Conservation (phyloP, 352 stramenopile genomes). For the Globisporangium nagaii region DNA sequence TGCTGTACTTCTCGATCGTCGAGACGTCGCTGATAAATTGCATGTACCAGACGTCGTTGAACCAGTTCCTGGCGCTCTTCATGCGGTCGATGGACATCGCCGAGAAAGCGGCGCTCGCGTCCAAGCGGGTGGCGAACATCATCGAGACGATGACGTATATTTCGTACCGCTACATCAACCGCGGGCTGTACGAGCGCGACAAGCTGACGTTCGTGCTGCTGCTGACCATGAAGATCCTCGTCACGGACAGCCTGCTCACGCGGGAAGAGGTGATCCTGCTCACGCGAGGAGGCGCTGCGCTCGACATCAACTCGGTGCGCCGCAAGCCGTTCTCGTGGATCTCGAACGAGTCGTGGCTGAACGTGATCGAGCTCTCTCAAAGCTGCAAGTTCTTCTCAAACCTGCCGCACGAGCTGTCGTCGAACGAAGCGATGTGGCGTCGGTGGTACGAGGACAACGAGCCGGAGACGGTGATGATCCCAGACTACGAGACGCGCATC, state of each 20-base stretch:
- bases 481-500: slow-evolving; percentile 93
- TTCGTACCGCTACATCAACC: slow-evolving; percentile 98
- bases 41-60: slow-evolving; percentile 99
- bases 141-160: slow-evolving; percentile 99
- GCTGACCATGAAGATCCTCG: slow-evolving; percentile 97
- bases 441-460: slow-evolving; percentile 98
- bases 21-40: slow-evolving; percentile 98
- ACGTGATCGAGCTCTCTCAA: slow-evolving; percentile 95
- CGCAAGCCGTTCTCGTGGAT: slow-evolving; percentile 97
- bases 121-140: slow-evolving; percentile 98
- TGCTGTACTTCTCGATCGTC: slow-evolving; percentile 98
- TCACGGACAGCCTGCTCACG: slow-evolving; percentile 92
- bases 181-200: slow-evolving; percentile 96
- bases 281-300: slow-evolving; percentile 91
- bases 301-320: slow-evolving; percentile 96
- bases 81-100: slow-evolving; percentile 97
- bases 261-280: slow-evolving; percentile 94
- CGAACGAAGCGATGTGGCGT: slow-evolving; percentile 95
- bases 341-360: slow-evolving; percentile 96
- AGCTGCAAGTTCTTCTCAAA: slow-evolving; percentile 97
- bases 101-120: slow-evolving; percentile 95
- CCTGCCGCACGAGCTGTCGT: slow-evolving; percentile 94
- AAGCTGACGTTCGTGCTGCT: slow-evolving; percentile 98
- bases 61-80: slow-evolving; percentile 97
- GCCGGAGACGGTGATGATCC: slow-evolving; percentile 93